A percentile compares a stretch with the other conserved stretches of the same genome.
These are phyloP conservation scores for Mycena latifolia DNA, from an alignment of 768 basidiomycete genomes.

Conservation along the genomic window DNA sequence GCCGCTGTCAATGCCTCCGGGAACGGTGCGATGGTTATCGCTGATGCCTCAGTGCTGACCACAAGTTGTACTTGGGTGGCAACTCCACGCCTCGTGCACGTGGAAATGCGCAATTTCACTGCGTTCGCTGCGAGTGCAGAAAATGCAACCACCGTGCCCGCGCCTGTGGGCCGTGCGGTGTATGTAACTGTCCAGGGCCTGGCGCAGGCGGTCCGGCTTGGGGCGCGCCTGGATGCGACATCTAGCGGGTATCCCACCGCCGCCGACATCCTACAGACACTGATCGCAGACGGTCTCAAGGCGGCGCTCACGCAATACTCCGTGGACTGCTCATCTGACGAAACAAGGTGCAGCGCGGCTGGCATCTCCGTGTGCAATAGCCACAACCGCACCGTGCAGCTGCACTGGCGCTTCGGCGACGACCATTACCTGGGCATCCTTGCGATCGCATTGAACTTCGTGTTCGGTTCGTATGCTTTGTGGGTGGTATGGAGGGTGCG, in stretches of 20 bases:
- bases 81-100: slow-evolving; percentile 9
- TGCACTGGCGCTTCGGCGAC: slow-evolving; percentile 28
- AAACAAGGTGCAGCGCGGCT: neutral
- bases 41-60: neutral
- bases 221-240: neutral
- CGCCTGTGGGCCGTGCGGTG: slow-evolving; percentile 7
- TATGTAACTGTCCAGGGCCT: slow-evolving; percentile 5
- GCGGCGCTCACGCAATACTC: slow-evolving; percentile 19
- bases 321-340: too few species aligned
- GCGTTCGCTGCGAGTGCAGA: neutral
- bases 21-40: slow-evolving; percentile 6
- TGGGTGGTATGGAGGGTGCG: neutral
- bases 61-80: slow-evolving; percentile 14
- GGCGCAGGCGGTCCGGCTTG: slow-evolving; percentile 17
- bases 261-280: slow-evolving; percentile 3
- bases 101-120: neutral
- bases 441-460: slow-evolving; percentile 17
- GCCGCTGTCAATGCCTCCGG: slow-evolving; percentile 6
- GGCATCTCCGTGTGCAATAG: slow-evolving; percentile 1
- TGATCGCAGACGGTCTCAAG: slow-evolving; percentile 26
- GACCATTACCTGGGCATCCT: slow-evolving; percentile 10
- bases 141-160: neutral
- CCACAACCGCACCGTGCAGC: slow-evolving; percentile 1
- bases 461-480: slow-evolving; percentile 7
- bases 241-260: neutral